Evolutionary conservation across 176 grass and related monocot species (phyloP), one percentile per base, ranked within the genome.

Genomic region (Avena insularis): DNA sequence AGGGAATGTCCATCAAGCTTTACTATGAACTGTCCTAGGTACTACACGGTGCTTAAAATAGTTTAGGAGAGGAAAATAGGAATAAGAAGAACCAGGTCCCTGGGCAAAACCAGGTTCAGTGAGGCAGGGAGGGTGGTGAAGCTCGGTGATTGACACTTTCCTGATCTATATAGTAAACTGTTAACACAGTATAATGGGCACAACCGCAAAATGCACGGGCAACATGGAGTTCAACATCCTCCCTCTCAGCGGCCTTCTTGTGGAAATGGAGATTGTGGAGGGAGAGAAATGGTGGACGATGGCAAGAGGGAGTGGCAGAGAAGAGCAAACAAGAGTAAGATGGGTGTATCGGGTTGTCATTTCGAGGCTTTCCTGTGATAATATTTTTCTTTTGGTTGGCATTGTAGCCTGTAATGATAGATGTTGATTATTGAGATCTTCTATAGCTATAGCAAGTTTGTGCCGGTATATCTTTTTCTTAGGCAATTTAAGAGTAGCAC

Each of bases 61-160:
- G n/a, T 75, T 75, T 49, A 50, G 45, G 71, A 23, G 71, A 48
- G 21, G 71, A 75, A 75, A 27, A 75, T 75, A 75, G 71, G 71
- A 50, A 50, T 50, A 15, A 75, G n/a, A n/a, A 50, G 47, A 25
- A 15, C n/a, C 45, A 50, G 12, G 12, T 40, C 17, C 45, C 43
- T 74, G 45, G 20, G 13, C n/a, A 25, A 68, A 68, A 68, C 51
- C 35, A 75, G 72, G 21, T 48, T 53, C 72, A 53, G 14, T 53
- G 47, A 53, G 72, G 72, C 46, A 75, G 72, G 23, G 47, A 53
- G 47, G 47, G 13, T 17, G 25, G 7, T 16, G 47, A 53, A 75
- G 13, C 72, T 31, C 13, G 12, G 12, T 16, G 46, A 51, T 51
- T 23, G 72, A 53, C 47, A 75, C 72, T 75, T 75, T 27, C 23